These are phyloP conservation scores for Chytriomyces hyalinus DNA, from an alignment of 192 early-diverging fungal genomes.

Conservation along the genomic window DNA sequence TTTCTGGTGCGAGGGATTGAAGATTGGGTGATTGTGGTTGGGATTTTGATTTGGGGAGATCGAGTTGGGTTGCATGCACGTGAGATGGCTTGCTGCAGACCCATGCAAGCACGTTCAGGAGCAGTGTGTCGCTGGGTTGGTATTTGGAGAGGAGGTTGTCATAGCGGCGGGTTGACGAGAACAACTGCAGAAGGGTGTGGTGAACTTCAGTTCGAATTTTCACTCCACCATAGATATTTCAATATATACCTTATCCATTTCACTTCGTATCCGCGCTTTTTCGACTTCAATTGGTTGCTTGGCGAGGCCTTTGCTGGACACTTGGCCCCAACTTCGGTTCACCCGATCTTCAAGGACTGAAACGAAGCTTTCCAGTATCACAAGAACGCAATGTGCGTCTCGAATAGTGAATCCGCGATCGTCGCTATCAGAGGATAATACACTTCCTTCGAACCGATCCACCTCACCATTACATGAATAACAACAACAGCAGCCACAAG, in stretches of 20 bases:
- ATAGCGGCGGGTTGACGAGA: neutral
- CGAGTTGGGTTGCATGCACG: neutral
- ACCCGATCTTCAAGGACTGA: conserved; percentile 8
- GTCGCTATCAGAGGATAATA: no score
- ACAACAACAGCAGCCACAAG: no score
- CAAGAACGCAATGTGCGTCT: conserved; percentile 11
- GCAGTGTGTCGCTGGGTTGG: neutral
- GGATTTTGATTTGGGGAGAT: no score
- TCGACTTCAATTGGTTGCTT: neutral
- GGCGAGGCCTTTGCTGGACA: neutral
- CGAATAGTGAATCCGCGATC: neutral
- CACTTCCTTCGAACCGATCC: no score
- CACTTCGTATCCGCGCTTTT: neutral
- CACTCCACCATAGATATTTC: no score
- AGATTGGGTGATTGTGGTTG: no score
- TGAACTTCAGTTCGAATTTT: no score
- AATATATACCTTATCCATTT: neutral
- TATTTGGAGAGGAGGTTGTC: conserved; percentile 12
- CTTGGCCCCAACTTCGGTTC: neutral
- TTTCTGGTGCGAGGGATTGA: no score
- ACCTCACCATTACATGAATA: no score
- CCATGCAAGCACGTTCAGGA: neutral
- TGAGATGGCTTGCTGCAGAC: neutral
- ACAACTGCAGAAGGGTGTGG: conserved; percentile 2
- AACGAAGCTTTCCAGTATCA: conserved; percentile 21